Evolutionary conservation across 2,329 filamentous ascomycete species (phyloP).

Genomic region (Colletotrichum lentis): DNA sequence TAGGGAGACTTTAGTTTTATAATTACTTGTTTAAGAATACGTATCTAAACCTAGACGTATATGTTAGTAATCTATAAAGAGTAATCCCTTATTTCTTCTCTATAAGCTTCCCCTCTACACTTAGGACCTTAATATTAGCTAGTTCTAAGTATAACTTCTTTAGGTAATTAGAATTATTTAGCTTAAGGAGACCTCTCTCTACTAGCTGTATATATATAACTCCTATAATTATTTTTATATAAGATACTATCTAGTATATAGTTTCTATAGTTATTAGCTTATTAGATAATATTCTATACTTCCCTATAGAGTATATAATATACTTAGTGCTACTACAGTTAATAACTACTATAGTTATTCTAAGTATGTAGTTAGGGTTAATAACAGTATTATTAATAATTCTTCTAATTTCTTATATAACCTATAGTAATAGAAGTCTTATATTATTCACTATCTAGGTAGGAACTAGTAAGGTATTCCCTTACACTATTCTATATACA

Average conservation of each 20-base stretch:
- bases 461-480: too few species aligned
- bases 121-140: not conserved
- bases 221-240: constrained; percentile 63
- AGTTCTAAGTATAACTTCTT: constrained; percentile 50
- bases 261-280: constrained; percentile 67
- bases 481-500: too few species aligned
- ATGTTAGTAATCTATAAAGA: not conserved
- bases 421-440: too few species aligned
- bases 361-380: constrained; percentile 52
- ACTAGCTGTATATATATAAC: constrained; percentile 66
- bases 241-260: constrained; percentile 67
- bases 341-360: constrained; percentile 55
- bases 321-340: constrained; percentile 56
- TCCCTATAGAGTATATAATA: constrained; percentile 59
- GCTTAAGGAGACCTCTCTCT: constrained; percentile 55
- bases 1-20: not conserved
- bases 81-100: not conserved
- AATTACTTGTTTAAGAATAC: not conserved
- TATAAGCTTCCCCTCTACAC: not conserved
- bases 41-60: not conserved
- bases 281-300: constrained; percentile 51
- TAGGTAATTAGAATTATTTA: constrained; percentile 58
- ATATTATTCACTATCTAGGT: too few species aligned
- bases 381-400: too few species aligned
- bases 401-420: too few species aligned